Evolutionary conservation across 495 filamentous ascomycete species (phyloP).

Genomic region (Trichocladium uniseriatum): DNA sequence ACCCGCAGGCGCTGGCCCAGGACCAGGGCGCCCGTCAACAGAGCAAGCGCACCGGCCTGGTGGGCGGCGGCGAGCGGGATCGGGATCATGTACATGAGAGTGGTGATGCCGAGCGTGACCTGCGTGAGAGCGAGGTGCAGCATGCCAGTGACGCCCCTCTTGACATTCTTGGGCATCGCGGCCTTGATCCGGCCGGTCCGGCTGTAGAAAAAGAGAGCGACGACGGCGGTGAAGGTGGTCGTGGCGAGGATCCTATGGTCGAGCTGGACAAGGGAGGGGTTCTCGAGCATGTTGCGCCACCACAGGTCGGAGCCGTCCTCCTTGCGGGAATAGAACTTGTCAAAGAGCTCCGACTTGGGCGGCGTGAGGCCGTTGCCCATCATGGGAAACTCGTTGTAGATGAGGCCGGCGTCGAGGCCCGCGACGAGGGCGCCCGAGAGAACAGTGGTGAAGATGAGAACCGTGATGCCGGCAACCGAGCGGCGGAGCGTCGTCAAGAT

Average conservation of each 20-base stretch:
- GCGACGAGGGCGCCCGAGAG: constrained; percentile 92
- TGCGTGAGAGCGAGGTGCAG: constrained; percentile 77
- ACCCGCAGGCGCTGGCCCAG: constrained; percentile 52
- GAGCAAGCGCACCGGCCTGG: constrained; percentile 80
- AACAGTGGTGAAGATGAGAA: constrained; percentile 76
- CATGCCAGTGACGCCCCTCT: constrained; percentile 66
- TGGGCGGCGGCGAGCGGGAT: constrained; percentile 81
- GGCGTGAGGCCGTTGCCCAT: constrained; percentile 82
- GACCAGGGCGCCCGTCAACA: constrained; percentile 73
- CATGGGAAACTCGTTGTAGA: constrained; percentile 96
- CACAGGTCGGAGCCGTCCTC: constrained; percentile 68
- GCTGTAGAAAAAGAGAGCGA: constrained; percentile 68
- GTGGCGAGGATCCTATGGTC: constrained; percentile 90
- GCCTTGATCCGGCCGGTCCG: constrained; percentile 54
- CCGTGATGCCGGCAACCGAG: constrained; percentile 60
- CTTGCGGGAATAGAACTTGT: constrained; percentile 73
- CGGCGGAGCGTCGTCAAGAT: constrained; percentile 61
- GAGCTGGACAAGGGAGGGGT: constrained; percentile 87
- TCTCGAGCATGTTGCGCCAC: constrained; percentile 97
- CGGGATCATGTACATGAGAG: constrained; percentile 86
- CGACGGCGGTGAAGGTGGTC: constrained; percentile 74
- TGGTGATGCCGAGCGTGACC: constrained; percentile 76
- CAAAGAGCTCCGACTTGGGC: constrained; percentile 71
- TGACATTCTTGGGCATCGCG: constrained; percentile 53
- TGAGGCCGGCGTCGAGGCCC: constrained; percentile 87